Percentiles rank a stretch among this genome's conserved stretches.
phyloP scores from a whole-genome alignment of 768 basidiomycete genomes.

The Rickenella mellea region DNA sequence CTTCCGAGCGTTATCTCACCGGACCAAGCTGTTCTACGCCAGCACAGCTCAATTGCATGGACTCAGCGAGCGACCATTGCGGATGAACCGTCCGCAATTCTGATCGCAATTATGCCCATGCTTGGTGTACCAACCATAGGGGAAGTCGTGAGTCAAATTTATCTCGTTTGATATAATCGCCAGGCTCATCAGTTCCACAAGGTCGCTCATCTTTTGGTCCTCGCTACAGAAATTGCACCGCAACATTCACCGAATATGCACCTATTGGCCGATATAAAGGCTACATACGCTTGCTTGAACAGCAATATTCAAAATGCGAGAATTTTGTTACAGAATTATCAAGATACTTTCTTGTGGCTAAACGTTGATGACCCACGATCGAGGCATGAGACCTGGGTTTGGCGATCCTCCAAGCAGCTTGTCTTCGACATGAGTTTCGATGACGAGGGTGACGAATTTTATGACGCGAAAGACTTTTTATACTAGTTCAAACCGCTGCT shows the following conservation, averaged over 20 bases:
- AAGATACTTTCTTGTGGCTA: conserved; percentile 27
- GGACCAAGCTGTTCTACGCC: conserved; percentile 23
- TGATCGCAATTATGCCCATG: conserved; percentile 24
- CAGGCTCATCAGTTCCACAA: conserved; percentile 10
- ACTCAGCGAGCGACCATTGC: conserved; percentile 33
- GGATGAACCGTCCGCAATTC: conserved; percentile 18
- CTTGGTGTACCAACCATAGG: conserved; percentile 29
- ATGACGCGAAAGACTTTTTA: conserved; percentile 19
- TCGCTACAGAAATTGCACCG: conserved; percentile 20
- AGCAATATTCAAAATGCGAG: conserved; percentile 14
- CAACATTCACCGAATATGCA: conserved; percentile 15
- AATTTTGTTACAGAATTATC: conserved; percentile 10
- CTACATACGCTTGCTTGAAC: conserved; percentile 35
- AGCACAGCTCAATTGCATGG: conserved; percentile 36
- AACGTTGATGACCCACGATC: conserved; percentile 34
- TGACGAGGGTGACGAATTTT: conserved; percentile 19
- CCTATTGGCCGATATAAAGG: conserved; percentile 27
- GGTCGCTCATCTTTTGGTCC: conserved; percentile 31
- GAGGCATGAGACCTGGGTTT: conserved; percentile 27
- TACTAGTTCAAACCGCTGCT: conserved; percentile 9
- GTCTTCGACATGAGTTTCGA: conserved; percentile 26
- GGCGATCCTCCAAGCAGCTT: conserved; percentile 28
- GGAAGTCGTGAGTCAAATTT: conserved; percentile 33
- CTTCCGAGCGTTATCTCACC: conserved; percentile 29
- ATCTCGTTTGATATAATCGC: background rate